Base-by-base conservation (phyloP, 2,329 filamentous ascomycete species). In the Immersiporthe knoxdaviesiana region DNA sequence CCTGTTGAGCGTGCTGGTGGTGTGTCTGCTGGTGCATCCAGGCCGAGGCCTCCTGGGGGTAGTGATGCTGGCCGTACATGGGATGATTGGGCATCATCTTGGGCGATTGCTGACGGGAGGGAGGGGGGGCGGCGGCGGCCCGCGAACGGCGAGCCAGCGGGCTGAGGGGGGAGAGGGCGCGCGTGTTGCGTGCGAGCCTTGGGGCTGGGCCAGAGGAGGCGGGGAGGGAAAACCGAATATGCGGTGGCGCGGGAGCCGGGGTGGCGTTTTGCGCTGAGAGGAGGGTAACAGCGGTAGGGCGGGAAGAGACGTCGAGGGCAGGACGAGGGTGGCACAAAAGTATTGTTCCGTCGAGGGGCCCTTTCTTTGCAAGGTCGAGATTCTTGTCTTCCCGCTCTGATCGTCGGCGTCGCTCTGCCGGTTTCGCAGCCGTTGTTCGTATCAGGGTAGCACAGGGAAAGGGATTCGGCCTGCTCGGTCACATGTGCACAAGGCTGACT, bases 1-100 rank as follows among this genome's bases (percentile, higher is more conserved):
- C 85, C 69, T 84, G 82, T 66, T 87, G 85, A 30, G 83, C 82
- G 74, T 89, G 87, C 70, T 88, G 85, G 74, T 88, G 84, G 71
- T 89, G 87, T 72, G 85, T 82, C 78, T 90, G 70, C 77, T 89
- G 87, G 74, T 91, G 88, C 84, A 91, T 87, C 89, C 90, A 91
- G 76, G 87, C 81, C 73, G 87, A 84, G 70, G 90, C 88, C 61
- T 82, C 81, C 77, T 90, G 88, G 64, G 85, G 85, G 76, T 90
- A 90, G 75, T 90, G 88, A 75, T 90, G 89, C 76, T 91, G 89
- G 58, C 56, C 88, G 79, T 90, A 91, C 76, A 90, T 84, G 79
- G 89, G 88, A 75, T 86, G 82, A 76, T 86, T 84, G 71, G 85
- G 85, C 83, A 90, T 87, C 88, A 90, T 90, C 74, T 79, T 83